phyloP scores from a whole-genome alignment of 805 yeast genomes.

The Yarrowia phangngaensis region DNA sequence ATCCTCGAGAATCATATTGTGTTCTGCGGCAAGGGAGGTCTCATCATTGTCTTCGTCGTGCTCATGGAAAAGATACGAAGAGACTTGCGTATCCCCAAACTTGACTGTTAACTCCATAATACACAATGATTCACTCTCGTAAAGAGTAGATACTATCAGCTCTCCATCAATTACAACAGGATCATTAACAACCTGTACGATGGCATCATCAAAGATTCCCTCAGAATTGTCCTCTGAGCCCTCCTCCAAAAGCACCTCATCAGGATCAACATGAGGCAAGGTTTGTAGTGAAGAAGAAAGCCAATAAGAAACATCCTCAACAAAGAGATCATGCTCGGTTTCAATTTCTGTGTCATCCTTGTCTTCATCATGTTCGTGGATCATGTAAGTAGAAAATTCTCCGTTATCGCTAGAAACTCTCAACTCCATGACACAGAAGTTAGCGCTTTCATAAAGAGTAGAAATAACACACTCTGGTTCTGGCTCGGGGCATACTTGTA shows the following conservation, averaged over 20 bases:
- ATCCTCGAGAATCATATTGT: constrained; percentile 3
- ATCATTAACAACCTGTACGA: constrained; percentile 4
- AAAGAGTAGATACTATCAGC: not conserved
- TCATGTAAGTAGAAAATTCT: constrained; percentile 4
- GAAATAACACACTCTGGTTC: too few relatives aligned
- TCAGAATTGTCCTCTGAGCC: constrained; percentile 2
- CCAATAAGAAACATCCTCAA: constrained; percentile 7
- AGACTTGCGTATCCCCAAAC: constrained; percentile 10
- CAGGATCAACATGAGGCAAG: constrained; percentile 7
- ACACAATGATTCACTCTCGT: constrained; percentile 19
- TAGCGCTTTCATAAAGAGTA: constrained; percentile 11
- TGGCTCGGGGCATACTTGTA: too few relatives aligned
- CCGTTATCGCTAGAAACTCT: constrained; percentile 10
- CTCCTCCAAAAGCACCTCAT: constrained; percentile 2
- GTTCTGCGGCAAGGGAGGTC: constrained; percentile 1
- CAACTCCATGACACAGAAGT: constrained; percentile 2
- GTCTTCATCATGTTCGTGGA: constrained; percentile 25
- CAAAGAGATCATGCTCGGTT: constrained; percentile 1
- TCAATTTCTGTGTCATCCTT: constrained; percentile 11
- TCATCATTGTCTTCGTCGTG: constrained; percentile 16
- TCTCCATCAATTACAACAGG: constrained; percentile 11
- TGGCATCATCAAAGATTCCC: not conserved
- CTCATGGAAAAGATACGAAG: constrained; percentile 8
- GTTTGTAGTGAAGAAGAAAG: constrained; percentile 6
- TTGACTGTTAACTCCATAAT: constrained; percentile 12